Evolutionary conservation across 1,284 basidiomycete genomes (phyloP), one percentile per base, ranked within the genome.

Genomic region (Naganishia liquefaciens): DNA sequence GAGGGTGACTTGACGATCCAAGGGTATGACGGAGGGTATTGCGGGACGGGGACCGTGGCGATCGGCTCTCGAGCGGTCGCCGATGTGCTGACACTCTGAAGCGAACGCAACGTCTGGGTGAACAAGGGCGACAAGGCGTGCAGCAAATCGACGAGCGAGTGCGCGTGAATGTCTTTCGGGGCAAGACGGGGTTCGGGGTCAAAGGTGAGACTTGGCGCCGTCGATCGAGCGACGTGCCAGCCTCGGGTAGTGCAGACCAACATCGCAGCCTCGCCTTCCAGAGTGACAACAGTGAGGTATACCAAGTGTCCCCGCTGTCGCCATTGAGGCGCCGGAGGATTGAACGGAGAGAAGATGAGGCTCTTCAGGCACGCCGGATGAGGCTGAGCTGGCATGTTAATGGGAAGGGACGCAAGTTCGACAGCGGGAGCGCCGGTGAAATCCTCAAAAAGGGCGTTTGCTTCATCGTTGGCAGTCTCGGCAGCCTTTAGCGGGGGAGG

Each of bases 291-390:
- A 51, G 80, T 80, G 55, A 85, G 76, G 72, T 85, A 85, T 63
- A 84, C 78, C 65, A 83, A 79, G 72, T 85, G 83, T 42, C 84
- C 84, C 55, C 79, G 75, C 66, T 83, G 79, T 47, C 81, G 81
- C 42, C 79, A 75, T 68, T 83, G 81, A 27, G 83, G 81, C 7
- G 83, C 82, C 30, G 83, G 83, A 27, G 84, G 84, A 73, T 83
- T 84, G 82, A 84, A 85, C n/a, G 80, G 79, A 28, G 82, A 82
- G 55, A 85, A 73, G 66, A 80, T 76, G 66, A 84, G 76, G n/a
- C 79, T 74, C 66, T 79, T 79, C 46, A 85, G 65, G 61, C 74
- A 75, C 1, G 77, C 74, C 71, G 68, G 70, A 27, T 70, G 76
- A 70, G 72, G 78, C 65, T 71, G 68, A 39, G 74, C 69, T 6